Conservation (phyloP, 2,329 filamentous ascomycete genomes). For the Arachnomyces sp. region DNA sequence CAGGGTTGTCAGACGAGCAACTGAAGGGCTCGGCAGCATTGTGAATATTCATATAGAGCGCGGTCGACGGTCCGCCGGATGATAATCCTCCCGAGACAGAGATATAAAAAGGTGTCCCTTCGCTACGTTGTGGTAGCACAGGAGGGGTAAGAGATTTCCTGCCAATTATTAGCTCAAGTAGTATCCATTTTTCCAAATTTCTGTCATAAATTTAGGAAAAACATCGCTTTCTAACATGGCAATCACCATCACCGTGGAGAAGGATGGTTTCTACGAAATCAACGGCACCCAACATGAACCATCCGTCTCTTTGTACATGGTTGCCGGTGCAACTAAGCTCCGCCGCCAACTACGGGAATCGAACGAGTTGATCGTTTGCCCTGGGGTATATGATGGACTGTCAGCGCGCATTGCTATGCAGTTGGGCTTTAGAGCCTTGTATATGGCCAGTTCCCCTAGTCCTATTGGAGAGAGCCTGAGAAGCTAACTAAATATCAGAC, state of each 20-base stretch:
- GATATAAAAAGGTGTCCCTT: too few species aligned
- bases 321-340: slow-evolving; percentile 24
- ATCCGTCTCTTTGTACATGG: slow-evolving; percentile 21
- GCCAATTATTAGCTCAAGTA: too few species aligned
- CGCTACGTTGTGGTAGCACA: too few species aligned
- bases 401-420: slow-evolving; percentile 43
- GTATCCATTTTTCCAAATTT: too few species aligned
- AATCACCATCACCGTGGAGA: slow-evolving; percentile 26
- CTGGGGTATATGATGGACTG: slow-evolving; percentile 47
- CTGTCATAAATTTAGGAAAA: background rate
- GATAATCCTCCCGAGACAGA: too few species aligned
- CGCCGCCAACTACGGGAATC: slow-evolving; percentile 25
- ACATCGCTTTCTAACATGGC: slow-evolving; percentile 16
- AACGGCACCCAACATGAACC: slow-evolving; percentile 23
- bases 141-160: too few species aligned
- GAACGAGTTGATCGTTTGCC: slow-evolving; percentile 36
- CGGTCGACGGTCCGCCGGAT: too few species aligned
- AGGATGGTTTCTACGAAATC: slow-evolving; percentile 26
- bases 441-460: slow-evolving; percentile 36
- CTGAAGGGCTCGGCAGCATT: too few species aligned
- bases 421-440: slow-evolving; percentile 43
- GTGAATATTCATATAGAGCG: too few species aligned
- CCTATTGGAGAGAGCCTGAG: background rate
- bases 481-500: slow-evolving; percentile 28
- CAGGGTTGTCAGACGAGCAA: too few species aligned